Percentiles rank a stretch among this genome's conserved stretches.
Evolutionary conservation across 2,329 filamentous ascomycete genomes (phyloP).

Genomic region (Tolypocladium tropicale): DNA sequence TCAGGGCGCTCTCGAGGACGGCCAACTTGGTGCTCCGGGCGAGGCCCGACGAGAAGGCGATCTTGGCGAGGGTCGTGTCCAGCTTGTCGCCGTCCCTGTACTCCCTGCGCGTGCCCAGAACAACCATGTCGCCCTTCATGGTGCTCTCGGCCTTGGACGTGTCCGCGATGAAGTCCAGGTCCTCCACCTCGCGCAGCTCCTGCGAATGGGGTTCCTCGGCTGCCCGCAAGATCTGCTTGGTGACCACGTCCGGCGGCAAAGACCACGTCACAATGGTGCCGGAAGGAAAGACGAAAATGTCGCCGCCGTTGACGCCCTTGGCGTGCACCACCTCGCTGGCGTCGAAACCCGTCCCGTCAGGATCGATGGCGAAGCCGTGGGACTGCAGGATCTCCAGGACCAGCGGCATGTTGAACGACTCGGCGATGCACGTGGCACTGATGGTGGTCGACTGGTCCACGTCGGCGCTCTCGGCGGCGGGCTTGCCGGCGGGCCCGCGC

Average conservation of each 20-base stretch:
- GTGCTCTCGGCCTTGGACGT: slow-evolving; percentile 59
- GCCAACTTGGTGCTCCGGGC: slow-evolving; percentile 90
- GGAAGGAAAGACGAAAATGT: slow-evolving; percentile 92
- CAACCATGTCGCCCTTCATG: slow-evolving; percentile 80
- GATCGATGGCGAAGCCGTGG: slow-evolving; percentile 52
- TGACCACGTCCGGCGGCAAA: slow-evolving; percentile 65
- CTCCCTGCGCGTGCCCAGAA: slow-evolving; percentile 66
- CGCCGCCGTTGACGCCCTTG: slow-evolving; percentile 54
- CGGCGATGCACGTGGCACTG: slow-evolving; percentile 51
- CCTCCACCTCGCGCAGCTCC: slow-evolving; percentile 68
- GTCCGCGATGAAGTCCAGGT: slow-evolving; percentile 80
- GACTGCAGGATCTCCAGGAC: slow-evolving; percentile 46
- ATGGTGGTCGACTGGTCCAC: slow-evolving; percentile 34
- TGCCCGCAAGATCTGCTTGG: slow-evolving; percentile 62
- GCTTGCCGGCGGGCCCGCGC: slow-evolving; percentile 21
- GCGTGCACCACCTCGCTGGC: slow-evolving; percentile 54
- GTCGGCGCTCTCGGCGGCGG: slow-evolving; percentile 11
- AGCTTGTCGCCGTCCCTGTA: slow-evolving; percentile 31
- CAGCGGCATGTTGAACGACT: slow-evolving; percentile 53
- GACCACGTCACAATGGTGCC: slow-evolving; percentile 92
- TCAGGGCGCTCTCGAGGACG: slow-evolving; percentile 75
- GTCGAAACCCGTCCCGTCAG: slow-evolving; percentile 51
- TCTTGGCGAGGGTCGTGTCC: slow-evolving; percentile 72
- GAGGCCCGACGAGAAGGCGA: slow-evolving; percentile 90
- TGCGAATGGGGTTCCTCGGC: slow-evolving; percentile 64